Conservation (phyloP, 2,329 filamentous ascomycete genomes). For the Trichoderma breve region DNA sequence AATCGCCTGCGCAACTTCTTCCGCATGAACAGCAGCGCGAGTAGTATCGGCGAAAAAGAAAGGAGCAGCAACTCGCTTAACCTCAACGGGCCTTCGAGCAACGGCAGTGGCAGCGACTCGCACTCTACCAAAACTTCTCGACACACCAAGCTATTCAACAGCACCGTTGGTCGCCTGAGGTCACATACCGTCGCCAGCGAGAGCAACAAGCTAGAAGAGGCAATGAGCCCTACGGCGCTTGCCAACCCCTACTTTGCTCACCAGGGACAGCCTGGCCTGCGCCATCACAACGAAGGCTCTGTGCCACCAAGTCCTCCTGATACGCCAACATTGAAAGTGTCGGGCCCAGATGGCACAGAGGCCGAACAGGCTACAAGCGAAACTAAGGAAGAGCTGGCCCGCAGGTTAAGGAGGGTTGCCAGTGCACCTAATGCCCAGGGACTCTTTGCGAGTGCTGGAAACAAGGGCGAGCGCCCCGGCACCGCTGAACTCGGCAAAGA, state of each 20-base stretch:
- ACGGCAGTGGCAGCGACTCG: slow-evolving; percentile 20
- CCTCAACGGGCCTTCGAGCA: neutral
- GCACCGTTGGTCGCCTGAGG: slow-evolving; percentile 79
- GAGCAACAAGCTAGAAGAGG: slow-evolving; percentile 84
- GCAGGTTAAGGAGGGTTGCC: slow-evolving; percentile 89
- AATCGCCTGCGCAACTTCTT: slow-evolving; percentile 71
- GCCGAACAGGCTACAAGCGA: slow-evolving; percentile 68
- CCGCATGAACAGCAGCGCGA: slow-evolving; percentile 57
- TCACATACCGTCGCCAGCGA: slow-evolving; percentile 91
- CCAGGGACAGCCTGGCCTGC: slow-evolving; percentile 87
- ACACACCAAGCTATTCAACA: slow-evolving; percentile 85
- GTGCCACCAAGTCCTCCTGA: slow-evolving; percentile 91
- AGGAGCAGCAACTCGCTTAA: slow-evolving; percentile 63
- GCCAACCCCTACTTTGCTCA: slow-evolving; percentile 98
- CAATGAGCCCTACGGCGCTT: slow-evolving; percentile 85
- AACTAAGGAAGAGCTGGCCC: slow-evolving; percentile 89
- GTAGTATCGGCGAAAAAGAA: slow-evolving; percentile 43
- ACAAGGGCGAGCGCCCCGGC: slow-evolving; percentile 63
- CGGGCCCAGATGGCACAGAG: slow-evolving; percentile 63
- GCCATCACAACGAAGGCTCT: slow-evolving; percentile 92
- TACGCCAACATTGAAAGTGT: slow-evolving; percentile 74
- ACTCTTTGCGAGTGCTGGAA: slow-evolving; percentile 61
- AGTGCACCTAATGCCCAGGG: slow-evolving; percentile 97
- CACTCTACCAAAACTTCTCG: slow-evolving; percentile 61
- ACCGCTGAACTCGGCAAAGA: slow-evolving; percentile 87